Base-by-base conservation (phyloP, 1,284 basidiomycete species). In the Xerocomus minutiporus region DNA sequence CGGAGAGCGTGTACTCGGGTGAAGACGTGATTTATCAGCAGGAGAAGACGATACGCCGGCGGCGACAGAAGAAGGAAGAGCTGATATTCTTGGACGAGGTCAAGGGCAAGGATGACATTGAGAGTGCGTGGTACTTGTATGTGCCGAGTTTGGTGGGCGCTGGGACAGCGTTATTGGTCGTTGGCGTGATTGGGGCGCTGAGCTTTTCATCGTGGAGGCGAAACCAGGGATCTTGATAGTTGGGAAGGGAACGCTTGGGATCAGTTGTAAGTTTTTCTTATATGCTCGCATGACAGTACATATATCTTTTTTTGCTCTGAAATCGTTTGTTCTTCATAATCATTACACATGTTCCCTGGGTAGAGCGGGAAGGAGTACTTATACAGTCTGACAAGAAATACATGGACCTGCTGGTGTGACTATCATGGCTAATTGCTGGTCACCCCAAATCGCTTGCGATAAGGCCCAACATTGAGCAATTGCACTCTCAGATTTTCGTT, bases 141-240 rank as follows among this genome's bases (percentile, higher is more conserved):
- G 71, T 90, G 39, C 88, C 88, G 4, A 81, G 84, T 23, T 67
- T 90, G 55, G 80, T 90, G 3, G 88, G 87, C 23, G 88, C 87
- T 31, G 88, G 88, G 11, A 88, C 87, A 17, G 87, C 88, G 42
- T 63, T 90, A 56, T 74, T 90, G 40, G 83, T 88, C 13, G 84
- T 90, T 13, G 88, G 87, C 0, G 82, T 90, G 47, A 79, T 86
- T 36, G 83, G 85, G 2, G 84, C 81, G 4, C 67, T 90, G 58
- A 86, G 86, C 55, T 80, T 90, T 61, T 86, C 86, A 32, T 85
- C 84, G 67, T 89, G 87, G 71, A 79, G 86, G 67, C 81, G 84
- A 56, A 83, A 77, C 60, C 83, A 85, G 60, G 75, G 78, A 8
- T 81, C 79, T 58, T 81, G 64, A 70, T 36, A 20, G 8, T 13